These are phyloP conservation scores for Aulographum hederae DNA, from an alignment of 2,329 filamentous ascomycete genomes.

Conservation along the genomic window DNA sequence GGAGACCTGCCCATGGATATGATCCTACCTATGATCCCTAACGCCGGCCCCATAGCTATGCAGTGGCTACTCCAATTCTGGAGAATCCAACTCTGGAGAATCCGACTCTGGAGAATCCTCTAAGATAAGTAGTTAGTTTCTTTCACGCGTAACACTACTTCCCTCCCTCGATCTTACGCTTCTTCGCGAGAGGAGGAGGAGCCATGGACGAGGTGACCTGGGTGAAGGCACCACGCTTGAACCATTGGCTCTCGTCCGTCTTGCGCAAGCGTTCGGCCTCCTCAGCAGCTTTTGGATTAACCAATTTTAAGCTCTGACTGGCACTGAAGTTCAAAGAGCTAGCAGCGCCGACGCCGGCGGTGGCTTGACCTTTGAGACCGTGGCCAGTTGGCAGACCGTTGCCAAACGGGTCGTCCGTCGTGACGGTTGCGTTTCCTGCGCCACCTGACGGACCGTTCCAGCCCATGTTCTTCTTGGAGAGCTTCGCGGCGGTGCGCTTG, in stretches of 20 bases:
- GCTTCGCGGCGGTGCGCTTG: slow-evolving; percentile 77
- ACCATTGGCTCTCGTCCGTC: slow-evolving; percentile 89
- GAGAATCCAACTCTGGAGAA: no score
- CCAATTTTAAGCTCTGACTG: slow-evolving; percentile 83
- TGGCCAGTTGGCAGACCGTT: slow-evolving; percentile 45
- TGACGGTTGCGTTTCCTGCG: no score
- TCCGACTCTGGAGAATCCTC: no score
- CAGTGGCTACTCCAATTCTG: no score
- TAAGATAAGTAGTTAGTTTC: no score
- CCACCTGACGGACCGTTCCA: slow-evolving; percentile 55
- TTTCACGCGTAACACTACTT: no score
- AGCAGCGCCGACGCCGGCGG: slow-evolving; percentile 47
- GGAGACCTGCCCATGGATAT: no score
- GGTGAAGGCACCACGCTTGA: slow-evolving; percentile 93
- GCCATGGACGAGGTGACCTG: slow-evolving; percentile 78
- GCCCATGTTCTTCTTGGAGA: slow-evolving; percentile 87
- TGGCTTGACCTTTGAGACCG: slow-evolving; percentile 44
- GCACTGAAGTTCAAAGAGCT: slow-evolving; percentile 87
- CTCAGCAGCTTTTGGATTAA: slow-evolving; percentile 79
- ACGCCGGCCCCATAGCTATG: no score
- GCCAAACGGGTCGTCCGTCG: slow-evolving; percentile 65
- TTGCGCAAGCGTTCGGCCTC: slow-evolving; percentile 82
- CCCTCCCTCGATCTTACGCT: slow-evolving; percentile 34
- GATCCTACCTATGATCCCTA: no score
- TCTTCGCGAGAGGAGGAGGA: slow-evolving; percentile 52